Evolutionary conservation across 2,329 filamentous ascomycete species (phyloP).

Genomic region (Herpotrichia juniperi): DNA sequence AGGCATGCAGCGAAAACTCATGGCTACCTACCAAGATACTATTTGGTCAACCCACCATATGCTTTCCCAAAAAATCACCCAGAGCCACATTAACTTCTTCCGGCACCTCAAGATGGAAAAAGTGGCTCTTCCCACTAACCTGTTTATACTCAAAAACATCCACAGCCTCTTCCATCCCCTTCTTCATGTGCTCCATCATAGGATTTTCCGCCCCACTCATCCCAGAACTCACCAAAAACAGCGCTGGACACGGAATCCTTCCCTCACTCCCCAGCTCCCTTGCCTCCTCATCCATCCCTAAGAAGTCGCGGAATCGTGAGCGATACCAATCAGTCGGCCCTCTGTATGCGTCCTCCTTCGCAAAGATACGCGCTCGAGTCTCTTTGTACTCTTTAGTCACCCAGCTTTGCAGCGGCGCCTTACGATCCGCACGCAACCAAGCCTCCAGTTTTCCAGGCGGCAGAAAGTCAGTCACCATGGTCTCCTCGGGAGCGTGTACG

Average conservation of each 20-base stretch:
- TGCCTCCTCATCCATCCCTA: constrained; percentile 5
- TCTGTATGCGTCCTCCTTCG: constrained; percentile 1
- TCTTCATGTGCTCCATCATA: background rate
- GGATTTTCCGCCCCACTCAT: background rate
- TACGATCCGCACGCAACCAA: constrained; percentile 6
- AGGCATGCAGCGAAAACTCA: too few relatives aligned
- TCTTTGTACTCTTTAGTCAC: constrained; percentile 5
- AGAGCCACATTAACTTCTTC: background rate
- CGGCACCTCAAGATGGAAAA: background rate
- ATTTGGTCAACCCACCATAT: background rate
- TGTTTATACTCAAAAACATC: constrained; percentile 1
- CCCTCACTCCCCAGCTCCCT: constrained; percentile 1
- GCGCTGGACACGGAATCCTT: constrained; percentile 2
- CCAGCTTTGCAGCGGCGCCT: background rate
- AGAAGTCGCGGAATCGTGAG: constrained; percentile 4
- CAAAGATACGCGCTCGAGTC: constrained; percentile 6
- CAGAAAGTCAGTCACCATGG: constrained; percentile 6
- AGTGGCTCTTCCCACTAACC: background rate
- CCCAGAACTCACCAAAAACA: constrained; percentile 8
- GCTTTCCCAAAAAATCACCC: background rate
- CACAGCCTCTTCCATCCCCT: background rate
- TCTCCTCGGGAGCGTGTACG: background rate
- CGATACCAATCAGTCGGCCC: constrained; percentile 12
- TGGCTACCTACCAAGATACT: background rate
- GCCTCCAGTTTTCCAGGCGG: constrained; percentile 7